A percentile compares a stretch with the other conserved stretches of the same genome.
Evolutionary conservation across 352 stramenopile genomes (phyloP).

Genomic region (Phytophthora niederhauseri): DNA sequence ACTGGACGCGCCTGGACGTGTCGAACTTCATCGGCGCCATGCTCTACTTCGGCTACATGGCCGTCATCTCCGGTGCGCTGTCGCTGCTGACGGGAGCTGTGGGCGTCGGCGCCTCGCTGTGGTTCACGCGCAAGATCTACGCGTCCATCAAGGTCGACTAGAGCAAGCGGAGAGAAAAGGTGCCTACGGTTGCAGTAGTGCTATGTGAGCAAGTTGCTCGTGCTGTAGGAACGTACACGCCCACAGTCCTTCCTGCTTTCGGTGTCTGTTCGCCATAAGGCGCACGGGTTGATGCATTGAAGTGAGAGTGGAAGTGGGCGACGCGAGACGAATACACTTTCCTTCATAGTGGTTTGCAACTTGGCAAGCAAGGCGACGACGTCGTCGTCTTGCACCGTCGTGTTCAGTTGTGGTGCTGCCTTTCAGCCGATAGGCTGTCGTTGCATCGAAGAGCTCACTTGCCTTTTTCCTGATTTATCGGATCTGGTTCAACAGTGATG

Average conservation of each 20-base stretch:
- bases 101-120: conserved; percentile 97
- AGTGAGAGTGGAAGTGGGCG: conserved; percentile 1
- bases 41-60: conserved; percentile 99
- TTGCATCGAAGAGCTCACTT: conserved; percentile 34
- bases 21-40: conserved; percentile 92
- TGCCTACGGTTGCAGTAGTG: conserved; percentile 3
- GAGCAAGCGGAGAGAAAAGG: conserved; percentile 17
- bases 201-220: conserved; percentile 16
- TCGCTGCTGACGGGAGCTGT: conserved; percentile 96
- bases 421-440: conserved; percentile 8
- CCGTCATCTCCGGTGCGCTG: conserved; percentile 97
- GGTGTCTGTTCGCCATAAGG: conserved; percentile 9
- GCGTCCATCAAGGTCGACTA: conserved; percentile 66
- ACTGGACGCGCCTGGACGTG: conserved; percentile 95
- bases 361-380: conserved; percentile 21
- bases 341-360: conserved; percentile 28
- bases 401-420: conserved; percentile 15
- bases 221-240: conserved; percentile 18
- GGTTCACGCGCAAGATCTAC: conserved; percentile 99
- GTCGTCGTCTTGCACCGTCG: conserved; percentile 21
- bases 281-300: conserved; percentile 8
- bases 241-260: conserved; percentile 5
- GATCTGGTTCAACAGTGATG: conserved; percentile 10
- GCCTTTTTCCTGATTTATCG: conserved; percentile 24
- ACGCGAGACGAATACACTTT: conserved; percentile 31